Evolutionary conservation across 1,284 basidiomycete species (phyloP), one percentile per base, ranked within the genome.

Genomic region (Coniferiporia sulphurascens): DNA sequence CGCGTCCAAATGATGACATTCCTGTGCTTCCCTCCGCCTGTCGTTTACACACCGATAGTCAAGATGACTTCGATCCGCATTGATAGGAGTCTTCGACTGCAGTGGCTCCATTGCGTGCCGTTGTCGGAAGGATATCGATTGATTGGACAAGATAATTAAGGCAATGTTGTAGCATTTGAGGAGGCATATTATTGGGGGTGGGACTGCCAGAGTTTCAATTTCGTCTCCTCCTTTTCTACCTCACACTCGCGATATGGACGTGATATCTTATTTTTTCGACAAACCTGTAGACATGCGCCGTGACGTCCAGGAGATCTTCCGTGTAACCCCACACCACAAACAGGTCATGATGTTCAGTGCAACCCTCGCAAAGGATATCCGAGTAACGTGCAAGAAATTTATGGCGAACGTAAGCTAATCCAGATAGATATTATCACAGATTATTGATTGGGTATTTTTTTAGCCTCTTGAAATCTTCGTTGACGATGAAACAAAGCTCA

Each of bases 291-390:
- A 99, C 87, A 99, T 99, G 97, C 96, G 97, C 75, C 93, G 97
- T 69, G 97, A 99, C 74, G 96, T 99, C 63, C 97, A 99, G 85
- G 97, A 99, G 79, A 98, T 99, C 70, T 99, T 99, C 87, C 90
- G 95, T 68, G 86, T 94, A 15, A 99, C 97, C n/a, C 97, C 97
- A 60, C 96, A 98, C 76, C 95, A 98, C 85, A 99, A 99, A 82
- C 97, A 99, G 82, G 97, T 99, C 65, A 99, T 99, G 97, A 99
- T 99, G 97, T 99, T 99, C 82, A 96, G 93, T 68, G 97, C 97
- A 50, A 99, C 97, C 0, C 79, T 99, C 63, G 87, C 94, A 60
- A 99, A 99, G 81, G 97, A 99, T 65, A 96, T 99, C 63, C 85
- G 97, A 60, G 84, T 89, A 6, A 98, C 95, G 0, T 99, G 97